Base-by-base conservation (phyloP, 2,329 filamentous ascomycete species). In the Epichloe gansuensis region DNA sequence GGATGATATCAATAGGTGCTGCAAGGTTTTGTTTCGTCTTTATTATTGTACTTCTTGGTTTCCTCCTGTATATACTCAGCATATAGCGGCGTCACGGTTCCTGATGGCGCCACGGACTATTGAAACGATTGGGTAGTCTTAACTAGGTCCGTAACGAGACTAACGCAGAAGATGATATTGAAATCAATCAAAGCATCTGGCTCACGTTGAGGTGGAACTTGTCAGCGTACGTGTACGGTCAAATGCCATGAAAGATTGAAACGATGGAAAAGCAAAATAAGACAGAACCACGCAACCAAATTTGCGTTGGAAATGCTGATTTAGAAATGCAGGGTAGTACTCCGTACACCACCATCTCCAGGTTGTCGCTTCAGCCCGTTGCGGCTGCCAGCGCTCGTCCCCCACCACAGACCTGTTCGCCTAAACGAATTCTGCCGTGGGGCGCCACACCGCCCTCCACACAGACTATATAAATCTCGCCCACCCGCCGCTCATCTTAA, bases 401-500 rank as follows among this genome's bases (percentile, higher is more conserved):
- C 49, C 49, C 21, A 51, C 41, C 49, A 21, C 11, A 41, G 35
- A 34, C 3, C 23, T 5, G 13, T 11, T 36, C 25, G 17, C 5
- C n/a, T 15, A 31, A 27, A 12, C 48, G n/a, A 35, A 53, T 56
- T 56, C 53, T 56, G 55, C 55, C 55, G 34, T 36, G 8, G 21
- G 6, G 21, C 2, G 1, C 27, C 47, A 55, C 55, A 57, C 56
- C 54, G 54, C 54, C 49, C 49, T 9, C 3, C 1, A 3, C 8
- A 39, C 21, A 6, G 21, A 38, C 8, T 65, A 65, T 66, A 65
- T 57, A 64, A 54, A 11, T 23, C 49, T n/a, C 51, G 27, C 47
- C 47, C 21, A 13, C n/a, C 53, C 53, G 49, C 49, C 51, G 3
- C 2, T 9, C 36, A 17, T 51, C 54, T 56, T 25, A 4, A 53